Conservation (phyloP, 2,329 filamentous ascomycete species). For the Penicillium sp. region DNA sequence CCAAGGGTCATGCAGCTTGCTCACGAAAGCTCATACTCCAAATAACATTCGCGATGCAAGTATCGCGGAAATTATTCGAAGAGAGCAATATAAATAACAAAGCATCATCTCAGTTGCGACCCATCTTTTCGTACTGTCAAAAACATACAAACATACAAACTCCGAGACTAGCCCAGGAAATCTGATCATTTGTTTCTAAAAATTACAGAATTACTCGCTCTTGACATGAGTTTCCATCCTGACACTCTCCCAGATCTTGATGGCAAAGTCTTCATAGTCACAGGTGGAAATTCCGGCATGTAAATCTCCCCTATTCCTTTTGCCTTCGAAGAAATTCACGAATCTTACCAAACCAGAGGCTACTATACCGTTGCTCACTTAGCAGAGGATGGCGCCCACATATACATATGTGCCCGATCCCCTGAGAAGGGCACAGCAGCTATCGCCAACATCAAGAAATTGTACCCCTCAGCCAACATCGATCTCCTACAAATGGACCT, state of each 20-base stretch:
- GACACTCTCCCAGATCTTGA: conserved; percentile 45
- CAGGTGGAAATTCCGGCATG: conserved; percentile 50
- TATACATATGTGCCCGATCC: conserved; percentile 42
- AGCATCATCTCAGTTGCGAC: no score
- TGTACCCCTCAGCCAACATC: conserved; percentile 29
- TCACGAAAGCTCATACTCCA: no score
- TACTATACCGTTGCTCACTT: conserved; percentile 39
- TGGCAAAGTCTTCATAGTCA: conserved; percentile 48
- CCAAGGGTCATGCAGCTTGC: no score
- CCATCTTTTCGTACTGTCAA: no score
- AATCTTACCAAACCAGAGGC: conserved; percentile 19
- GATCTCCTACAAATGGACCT: conserved; percentile 13
- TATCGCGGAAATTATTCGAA: no score
- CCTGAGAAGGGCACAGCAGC: conserved; percentile 32
- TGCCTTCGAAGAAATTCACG: background rate
- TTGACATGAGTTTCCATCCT: conserved; percentile 41
- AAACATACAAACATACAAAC: no score
- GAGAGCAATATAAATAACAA: background rate
- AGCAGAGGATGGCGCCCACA: conserved; percentile 40
- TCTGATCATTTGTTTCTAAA: no score
- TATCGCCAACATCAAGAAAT: conserved; percentile 20
- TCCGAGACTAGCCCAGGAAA: no score
- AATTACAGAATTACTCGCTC: background rate
- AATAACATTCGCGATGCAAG: no score
- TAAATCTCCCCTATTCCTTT: conserved; percentile 26